These are phyloP conservation scores for Cylindrotheca fusiformis DNA, from an alignment of 108 stramenopile species.

Conservation along the genomic window DNA sequence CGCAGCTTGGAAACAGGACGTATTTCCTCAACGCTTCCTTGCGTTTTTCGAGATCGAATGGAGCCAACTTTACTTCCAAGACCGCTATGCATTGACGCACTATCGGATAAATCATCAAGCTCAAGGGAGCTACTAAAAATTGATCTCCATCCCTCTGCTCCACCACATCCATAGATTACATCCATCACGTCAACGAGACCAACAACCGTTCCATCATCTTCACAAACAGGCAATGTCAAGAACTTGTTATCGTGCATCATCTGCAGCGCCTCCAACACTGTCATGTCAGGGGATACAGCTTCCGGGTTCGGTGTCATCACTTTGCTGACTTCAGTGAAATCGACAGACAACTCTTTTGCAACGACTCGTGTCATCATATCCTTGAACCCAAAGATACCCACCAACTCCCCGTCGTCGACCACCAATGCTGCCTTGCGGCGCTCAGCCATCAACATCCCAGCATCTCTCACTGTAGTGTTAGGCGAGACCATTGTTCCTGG, in stretches of 20 bases:
- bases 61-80: not conserved
- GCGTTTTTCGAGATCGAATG: slow-evolving; percentile 17
- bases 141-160: slow-evolving; percentile 84
- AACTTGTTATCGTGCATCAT: slow-evolving; percentile 94
- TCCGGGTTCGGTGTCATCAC: slow-evolving; percentile 95
- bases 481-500: slow-evolving; percentile 65
- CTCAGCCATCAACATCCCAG: slow-evolving; percentile 77
- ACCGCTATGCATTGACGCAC: slow-evolving; percentile 21
- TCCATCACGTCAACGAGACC: slow-evolving; percentile 97
- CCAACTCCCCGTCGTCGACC: slow-evolving; percentile 69
- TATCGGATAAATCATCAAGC: slow-evolving; percentile 57
- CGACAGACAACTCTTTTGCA: slow-evolving; percentile 78
- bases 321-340: slow-evolving; percentile 61
- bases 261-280: slow-evolving; percentile 86
- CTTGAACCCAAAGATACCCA: slow-evolving; percentile 91
- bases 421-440: no score
- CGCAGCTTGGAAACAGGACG: slow-evolving; percentile 59
- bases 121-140: slow-evolving; percentile 71
- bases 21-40: slow-evolving; percentile 6
- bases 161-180: slow-evolving; percentile 82
- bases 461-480: slow-evolving; percentile 60
- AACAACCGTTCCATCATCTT: slow-evolving; percentile 76
- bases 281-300: slow-evolving; percentile 80
- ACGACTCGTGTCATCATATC: no score
- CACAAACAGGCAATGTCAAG: slow-evolving; percentile 89